Percentiles rank a stretch among this genome's conserved stretches.
Conservation (phyloP, 1,139 yeast genomes). For the Torulaspora pretoriensis region DNA sequence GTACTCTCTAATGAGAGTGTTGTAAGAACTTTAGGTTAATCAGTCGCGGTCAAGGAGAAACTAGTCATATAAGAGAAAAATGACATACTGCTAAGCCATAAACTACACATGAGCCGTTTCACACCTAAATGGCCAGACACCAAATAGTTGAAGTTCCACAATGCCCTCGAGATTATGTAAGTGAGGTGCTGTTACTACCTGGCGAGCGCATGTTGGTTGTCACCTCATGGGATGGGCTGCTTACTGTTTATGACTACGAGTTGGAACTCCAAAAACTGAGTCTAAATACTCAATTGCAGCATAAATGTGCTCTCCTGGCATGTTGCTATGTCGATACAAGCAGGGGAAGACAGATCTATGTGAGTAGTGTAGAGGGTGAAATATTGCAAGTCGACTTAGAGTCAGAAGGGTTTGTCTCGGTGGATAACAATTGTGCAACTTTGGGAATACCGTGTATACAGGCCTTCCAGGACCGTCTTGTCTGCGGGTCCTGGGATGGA, state of each 20-base stretch:
- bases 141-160: slow-evolving; percentile 12
- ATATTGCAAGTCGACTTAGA: slow-evolving; percentile 25
- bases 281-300: slow-evolving; percentile 16
- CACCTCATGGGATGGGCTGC: slow-evolving; percentile 34
- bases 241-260: slow-evolving; percentile 22
- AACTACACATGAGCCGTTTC: neutral
- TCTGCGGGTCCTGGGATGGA: slow-evolving; percentile 36
- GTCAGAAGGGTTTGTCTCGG: slow-evolving; percentile 16
- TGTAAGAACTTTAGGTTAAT: neutral
- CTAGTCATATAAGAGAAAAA: slow-evolving; percentile 1
- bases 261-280: slow-evolving; percentile 7
- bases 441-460: slow-evolving; percentile 24
- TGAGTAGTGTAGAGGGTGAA: slow-evolving; percentile 33
- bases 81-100: neutral
- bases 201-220: slow-evolving; percentile 20
- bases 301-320: slow-evolving; percentile 20
- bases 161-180: slow-evolving; percentile 29
- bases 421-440: slow-evolving; percentile 12
- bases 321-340: slow-evolving; percentile 16
- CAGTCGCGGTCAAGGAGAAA: slow-evolving; percentile 2
- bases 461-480: slow-evolving; percentile 12
- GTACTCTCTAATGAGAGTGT: neutral
- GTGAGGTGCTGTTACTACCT: slow-evolving; percentile 22
- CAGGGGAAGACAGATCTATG: slow-evolving; percentile 18
- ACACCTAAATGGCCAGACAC: slow-evolving; percentile 3